A percentile compares a stretch with the other conserved stretches of the same genome.
Conservation (phyloP, 306 rosid species). For the Cicer bijugum region DNA sequence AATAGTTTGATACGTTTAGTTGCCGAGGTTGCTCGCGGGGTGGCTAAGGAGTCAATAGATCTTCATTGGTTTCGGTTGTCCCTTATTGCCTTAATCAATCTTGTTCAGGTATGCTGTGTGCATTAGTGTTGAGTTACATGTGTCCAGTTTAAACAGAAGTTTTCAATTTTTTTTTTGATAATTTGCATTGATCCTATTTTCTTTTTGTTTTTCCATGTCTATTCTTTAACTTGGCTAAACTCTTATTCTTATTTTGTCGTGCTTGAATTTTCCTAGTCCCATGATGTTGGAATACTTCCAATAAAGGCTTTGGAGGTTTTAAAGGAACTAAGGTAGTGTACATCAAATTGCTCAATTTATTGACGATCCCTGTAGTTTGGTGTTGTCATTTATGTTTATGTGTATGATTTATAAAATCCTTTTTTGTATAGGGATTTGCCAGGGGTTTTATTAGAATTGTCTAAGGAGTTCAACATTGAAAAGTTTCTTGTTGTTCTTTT, state of each 20-base stretch:
- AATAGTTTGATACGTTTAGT: constrained; percentile 72
- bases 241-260: constrained; percentile 43
- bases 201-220: constrained; percentile 8
- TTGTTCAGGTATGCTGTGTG: constrained; percentile 71
- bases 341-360: constrained; percentile 28
- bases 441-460: constrained; percentile 63
- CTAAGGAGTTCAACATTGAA: constrained; percentile 75
- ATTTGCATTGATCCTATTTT: not conserved
- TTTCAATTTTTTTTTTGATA: constrained; percentile 20
- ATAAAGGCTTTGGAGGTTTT: constrained; percentile 71
- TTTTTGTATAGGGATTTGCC: constrained; percentile 65
- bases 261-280: constrained; percentile 58
- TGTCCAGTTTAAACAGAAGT: constrained; percentile 23
- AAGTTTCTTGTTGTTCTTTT: constrained; percentile 69
- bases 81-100: constrained; percentile 75
- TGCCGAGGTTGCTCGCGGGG: constrained; percentile 73
- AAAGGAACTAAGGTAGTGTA: constrained; percentile 69
- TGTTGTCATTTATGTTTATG: constrained; percentile 30
- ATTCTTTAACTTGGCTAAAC: constrained; percentile 2
- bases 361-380: constrained; percentile 18
- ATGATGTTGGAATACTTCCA: constrained; percentile 66
- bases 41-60: constrained; percentile 61
- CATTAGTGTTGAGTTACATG: constrained; percentile 20
- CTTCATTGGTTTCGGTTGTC: constrained; percentile 79
- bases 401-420: constrained; percentile 37